phyloP scores from a whole-genome alignment of 1,284 basidiomycete species.

The Sanghuangporus sanghuang region DNA sequence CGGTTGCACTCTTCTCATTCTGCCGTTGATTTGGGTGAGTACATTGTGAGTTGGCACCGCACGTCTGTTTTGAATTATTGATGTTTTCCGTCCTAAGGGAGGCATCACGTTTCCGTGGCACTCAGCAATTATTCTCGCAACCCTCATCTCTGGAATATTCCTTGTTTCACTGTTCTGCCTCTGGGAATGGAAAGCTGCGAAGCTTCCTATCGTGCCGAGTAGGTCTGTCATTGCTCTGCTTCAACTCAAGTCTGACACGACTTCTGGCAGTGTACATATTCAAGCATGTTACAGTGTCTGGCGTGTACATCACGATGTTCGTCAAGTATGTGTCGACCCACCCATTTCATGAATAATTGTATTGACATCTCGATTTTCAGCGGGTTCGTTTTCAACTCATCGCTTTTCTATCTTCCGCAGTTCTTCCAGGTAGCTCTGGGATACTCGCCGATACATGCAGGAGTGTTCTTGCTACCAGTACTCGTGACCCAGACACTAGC shows the following conservation, averaged over 20 bases:
- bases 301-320: constrained; percentile 66
- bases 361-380: not conserved
- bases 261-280: constrained; percentile 59
- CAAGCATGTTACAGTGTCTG: constrained; percentile 60
- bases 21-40: constrained; percentile 70
- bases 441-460: constrained; percentile 11
- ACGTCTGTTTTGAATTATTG: not conserved
- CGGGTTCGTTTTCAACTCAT: constrained; percentile 16
- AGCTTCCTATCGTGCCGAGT: constrained; percentile 67
- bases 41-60: not conserved
- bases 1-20: constrained; percentile 57
- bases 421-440: constrained; percentile 16
- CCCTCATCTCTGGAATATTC: constrained; percentile 51
- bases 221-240: constrained; percentile 22
- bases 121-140: constrained; percentile 58
- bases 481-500: constrained; percentile 15
- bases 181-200: constrained; percentile 69
- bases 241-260: constrained; percentile 2
- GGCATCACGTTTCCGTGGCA: constrained; percentile 66
- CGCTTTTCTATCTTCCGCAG: constrained; percentile 15
- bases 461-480: constrained; percentile 14
- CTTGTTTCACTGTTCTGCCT: constrained; percentile 56
- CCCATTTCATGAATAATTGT: not conserved
- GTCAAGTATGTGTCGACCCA: constrained; percentile 39
- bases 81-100: not conserved